Percentiles rank a stretch among this genome's conserved stretches.
phyloP scores from a whole-genome alignment of 1,284 basidiomycete species.

The Malassezia vespertilionis region DNA sequence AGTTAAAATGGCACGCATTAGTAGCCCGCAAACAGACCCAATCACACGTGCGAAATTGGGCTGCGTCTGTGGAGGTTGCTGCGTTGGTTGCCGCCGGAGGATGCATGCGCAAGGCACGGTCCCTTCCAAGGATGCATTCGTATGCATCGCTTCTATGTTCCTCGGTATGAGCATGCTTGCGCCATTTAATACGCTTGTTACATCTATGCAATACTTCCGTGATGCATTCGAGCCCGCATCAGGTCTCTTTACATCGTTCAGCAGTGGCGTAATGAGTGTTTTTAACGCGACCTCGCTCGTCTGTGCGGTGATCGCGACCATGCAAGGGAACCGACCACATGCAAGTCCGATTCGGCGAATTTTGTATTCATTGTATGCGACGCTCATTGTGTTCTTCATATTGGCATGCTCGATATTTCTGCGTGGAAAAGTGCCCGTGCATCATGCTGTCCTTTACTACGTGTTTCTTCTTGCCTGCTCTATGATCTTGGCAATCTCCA shows the following conservation, averaged over 20 bases:
- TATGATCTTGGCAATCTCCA: slow-evolving; percentile 11
- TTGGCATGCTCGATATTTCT: neutral
- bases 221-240: slow-evolving; percentile 3
- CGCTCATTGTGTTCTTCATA: neutral
- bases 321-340: neutral
- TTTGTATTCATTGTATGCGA: neutral
- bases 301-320: slow-evolving; percentile 16
- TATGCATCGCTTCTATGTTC: too few relatives aligned
- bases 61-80: too few relatives aligned
- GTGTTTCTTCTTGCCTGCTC: slow-evolving; percentile 11
- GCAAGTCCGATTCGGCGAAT: neutral
- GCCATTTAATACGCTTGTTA: slow-evolving; percentile 26
- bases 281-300: slow-evolving; percentile 21
- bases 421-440: neutral
- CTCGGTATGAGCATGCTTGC: slow-evolving; percentile 16
- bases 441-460: slow-evolving; percentile 5
- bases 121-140: too few relatives aligned
- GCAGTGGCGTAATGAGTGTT: slow-evolving; percentile 19
- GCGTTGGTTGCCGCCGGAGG: too few relatives aligned
- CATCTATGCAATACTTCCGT: slow-evolving; percentile 28
- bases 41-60: too few relatives aligned
- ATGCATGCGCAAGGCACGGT: too few relatives aligned
- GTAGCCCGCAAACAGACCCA: too few relatives aligned
- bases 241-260: slow-evolving; percentile 8
- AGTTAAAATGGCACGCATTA: too few relatives aligned